These are phyloP conservation scores for Drechslera avenae DNA, from an alignment of 2,329 filamentous ascomycete genomes.

Conservation along the genomic window DNA sequence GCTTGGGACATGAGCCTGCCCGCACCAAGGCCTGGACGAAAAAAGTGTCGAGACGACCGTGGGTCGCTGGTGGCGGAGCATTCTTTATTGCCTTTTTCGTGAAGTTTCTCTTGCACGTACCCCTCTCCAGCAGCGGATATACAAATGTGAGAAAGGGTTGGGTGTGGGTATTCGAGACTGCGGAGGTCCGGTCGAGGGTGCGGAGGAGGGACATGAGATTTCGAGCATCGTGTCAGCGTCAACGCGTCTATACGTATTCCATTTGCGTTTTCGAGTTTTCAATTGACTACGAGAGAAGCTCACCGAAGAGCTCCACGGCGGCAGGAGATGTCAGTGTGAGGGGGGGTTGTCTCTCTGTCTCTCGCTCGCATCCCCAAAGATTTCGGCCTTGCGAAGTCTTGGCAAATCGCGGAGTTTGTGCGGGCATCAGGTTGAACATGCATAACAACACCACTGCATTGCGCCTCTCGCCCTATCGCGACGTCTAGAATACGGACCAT, in stretches of 20 bases:
- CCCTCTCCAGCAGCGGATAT: constrained; percentile 27
- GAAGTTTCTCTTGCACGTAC: constrained; percentile 23
- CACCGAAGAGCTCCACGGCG: constrained; percentile 19
- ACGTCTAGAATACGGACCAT: not conserved
- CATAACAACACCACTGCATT: constrained; percentile 11
- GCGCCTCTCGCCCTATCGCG: constrained; percentile 1
- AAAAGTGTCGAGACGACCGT: constrained; percentile 53
- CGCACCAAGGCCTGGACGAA: constrained; percentile 61
- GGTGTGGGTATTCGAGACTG: constrained; percentile 52
- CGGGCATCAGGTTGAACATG: constrained; percentile 7
- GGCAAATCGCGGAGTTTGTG: constrained; percentile 14
- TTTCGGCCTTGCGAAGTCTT: constrained; percentile 18
- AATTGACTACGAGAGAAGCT: constrained; percentile 16
- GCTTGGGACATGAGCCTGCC: constrained; percentile 58
- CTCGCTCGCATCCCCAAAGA: no score
- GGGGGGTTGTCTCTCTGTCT: no score
- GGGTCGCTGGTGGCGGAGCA: constrained; percentile 5
- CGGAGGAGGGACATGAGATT: constrained; percentile 68
- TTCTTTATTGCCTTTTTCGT: constrained; percentile 22
- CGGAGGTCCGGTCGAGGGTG: constrained; percentile 59
- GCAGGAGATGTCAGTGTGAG: not conserved
- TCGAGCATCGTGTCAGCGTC: constrained; percentile 61
- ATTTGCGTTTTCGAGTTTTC: constrained; percentile 9
- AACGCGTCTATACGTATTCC: constrained; percentile 21
- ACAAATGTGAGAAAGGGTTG: constrained; percentile 42